phyloP scores from a whole-genome alignment of 208 protist genomes.

The Leishmania mexicana region DNA sequence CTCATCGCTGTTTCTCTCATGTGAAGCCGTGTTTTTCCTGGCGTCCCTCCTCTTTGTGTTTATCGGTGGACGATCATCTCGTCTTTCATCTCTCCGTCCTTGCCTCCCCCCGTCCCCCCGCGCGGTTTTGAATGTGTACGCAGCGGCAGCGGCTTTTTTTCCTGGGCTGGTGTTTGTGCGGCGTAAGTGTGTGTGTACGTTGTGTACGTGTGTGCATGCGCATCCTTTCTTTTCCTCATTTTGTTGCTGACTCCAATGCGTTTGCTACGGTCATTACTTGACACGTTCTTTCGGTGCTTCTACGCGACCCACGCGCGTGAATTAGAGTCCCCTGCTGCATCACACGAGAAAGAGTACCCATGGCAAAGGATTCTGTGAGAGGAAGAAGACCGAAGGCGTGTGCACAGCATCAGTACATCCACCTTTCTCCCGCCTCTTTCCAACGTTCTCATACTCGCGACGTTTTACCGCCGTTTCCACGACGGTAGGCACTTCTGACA shows the following conservation, averaged over 20 bases:
- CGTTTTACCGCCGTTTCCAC: neutral
- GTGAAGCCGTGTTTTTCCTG: neutral
- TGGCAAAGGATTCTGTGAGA: neutral
- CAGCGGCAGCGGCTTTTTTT: neutral
- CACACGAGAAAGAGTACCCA: neutral
- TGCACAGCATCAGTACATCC: neutral
- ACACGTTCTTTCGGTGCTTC: neutral
- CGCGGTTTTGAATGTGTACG: neutral
- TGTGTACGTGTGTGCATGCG: neutral
- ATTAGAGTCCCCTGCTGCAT: neutral
- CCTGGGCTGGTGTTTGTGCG: neutral
- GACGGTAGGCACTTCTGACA: neutral
- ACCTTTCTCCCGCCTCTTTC: neutral
- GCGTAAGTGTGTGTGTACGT: neutral
- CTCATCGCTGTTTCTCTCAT: neutral
- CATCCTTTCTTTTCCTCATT: neutral
- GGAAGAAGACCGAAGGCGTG: no score
- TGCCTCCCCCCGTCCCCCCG: neutral
- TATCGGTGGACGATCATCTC: neutral
- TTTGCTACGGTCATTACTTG: neutral
- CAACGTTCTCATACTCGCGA: neutral
- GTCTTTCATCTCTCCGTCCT: neutral
- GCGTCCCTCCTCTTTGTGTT: neutral
- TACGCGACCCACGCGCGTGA: neutral
- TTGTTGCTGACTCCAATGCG: neutral